Base-by-base conservation (phyloP, 2,329 filamentous ascomycete genomes). In the Helminthosporium solani region DNA sequence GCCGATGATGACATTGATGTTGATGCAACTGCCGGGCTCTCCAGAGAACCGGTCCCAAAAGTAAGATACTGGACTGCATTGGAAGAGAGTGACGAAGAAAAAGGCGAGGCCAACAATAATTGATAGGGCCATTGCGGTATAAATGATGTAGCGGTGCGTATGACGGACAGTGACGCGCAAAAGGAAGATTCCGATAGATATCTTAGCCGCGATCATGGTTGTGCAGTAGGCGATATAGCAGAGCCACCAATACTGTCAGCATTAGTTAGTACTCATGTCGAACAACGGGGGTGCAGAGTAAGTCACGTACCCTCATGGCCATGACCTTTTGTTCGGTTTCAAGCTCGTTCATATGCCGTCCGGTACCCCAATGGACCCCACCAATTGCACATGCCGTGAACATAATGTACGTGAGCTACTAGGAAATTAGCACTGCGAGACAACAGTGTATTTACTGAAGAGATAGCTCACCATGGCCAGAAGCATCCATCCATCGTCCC, bases 71-170 rank as follows among this genome's bases (percentile, higher is more conserved):
- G 79, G 78, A 0, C 52, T 63, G 61, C 78, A 81, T 54, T 80
- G 78, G 14, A 81, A 71, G 0, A 77, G 52, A 5, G 76, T 71
- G 47, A 78, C 59, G 56, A 78, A 73, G 60, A 77, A 75, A 58
- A 72, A 72, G 39, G 68, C 54, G 37, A 68, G 46, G 36, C 67
- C 66, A 53, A 72, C 75, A 9, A 67, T 3, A 2, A 64, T 61
- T 2, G 67, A 64, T 3, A 68, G 44, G 5, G 46, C 39, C 54
- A 73, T 73, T 28, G 69, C 63, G 16, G 56, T 38, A 42, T 65
- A 67, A 46, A 76, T 69, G 46, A 74, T 67, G 47, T 56, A 63
- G 7, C 56, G 56, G 33, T 70, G 66, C 2, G 64, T 23, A 3
- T 41, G 25, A 7, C 49, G 56, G 40, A 68, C 53, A 15, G 64